phyloP scores from a whole-genome alignment of 768 basidiomycete species.

The Rhizopogon salebrosus region DNA sequence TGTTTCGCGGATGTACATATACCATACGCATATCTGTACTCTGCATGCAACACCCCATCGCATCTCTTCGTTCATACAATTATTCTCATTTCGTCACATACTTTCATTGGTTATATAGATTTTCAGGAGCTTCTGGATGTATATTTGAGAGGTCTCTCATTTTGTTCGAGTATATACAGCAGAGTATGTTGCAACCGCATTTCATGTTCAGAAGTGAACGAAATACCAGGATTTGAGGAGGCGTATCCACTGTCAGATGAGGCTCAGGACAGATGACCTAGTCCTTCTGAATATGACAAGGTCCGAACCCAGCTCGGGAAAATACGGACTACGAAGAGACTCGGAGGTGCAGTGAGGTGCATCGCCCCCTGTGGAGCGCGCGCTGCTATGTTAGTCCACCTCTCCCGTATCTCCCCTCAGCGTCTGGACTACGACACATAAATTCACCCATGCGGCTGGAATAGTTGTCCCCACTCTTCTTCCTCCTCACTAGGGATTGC shows the following conservation, averaged over 20 bases:
- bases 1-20: conserved; percentile 5
- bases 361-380: not conserved
- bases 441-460: too few species aligned
- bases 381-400: not conserved
- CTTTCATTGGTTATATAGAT: not conserved
- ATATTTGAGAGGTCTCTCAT: not conserved
- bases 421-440: not conserved
- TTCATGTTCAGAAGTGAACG: not conserved
- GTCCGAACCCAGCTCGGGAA: not conserved
- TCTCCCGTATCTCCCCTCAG: not conserved
- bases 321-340: not conserved
- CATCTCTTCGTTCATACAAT: conserved; percentile 3
- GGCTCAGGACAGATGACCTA: not conserved
- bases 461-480: not conserved
- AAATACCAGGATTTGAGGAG: too few species aligned
- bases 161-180: not conserved
- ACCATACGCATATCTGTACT: not conserved
- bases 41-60: conserved; percentile 1
- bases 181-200: not conserved
- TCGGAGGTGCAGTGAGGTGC: too few species aligned
- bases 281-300: not conserved
- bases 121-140: not conserved
- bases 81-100: not conserved
- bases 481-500: not conserved
- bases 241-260: too few species aligned